Percentiles rank a stretch among this genome's conserved stretches.
These are phyloP conservation scores for Yamadazyma sp. DNA, from an alignment of 1,139 yeast genomes.

Conservation along the genomic window DNA sequence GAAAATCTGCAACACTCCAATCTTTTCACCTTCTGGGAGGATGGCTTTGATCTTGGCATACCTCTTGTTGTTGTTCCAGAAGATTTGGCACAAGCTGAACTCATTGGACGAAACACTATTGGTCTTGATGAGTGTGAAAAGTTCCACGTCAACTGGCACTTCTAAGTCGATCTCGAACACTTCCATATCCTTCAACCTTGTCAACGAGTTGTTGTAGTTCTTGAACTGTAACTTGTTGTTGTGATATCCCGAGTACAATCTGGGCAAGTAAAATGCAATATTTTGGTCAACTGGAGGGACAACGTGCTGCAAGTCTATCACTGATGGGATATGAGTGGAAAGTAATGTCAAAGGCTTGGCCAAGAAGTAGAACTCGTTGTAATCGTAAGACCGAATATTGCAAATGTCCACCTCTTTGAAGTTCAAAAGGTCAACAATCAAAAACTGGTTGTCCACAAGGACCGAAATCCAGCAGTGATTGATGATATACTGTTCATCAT, in stretches of 20 bases:
- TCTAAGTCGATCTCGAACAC: slow-evolving; percentile 74
- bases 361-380: slow-evolving; percentile 68
- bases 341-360: slow-evolving; percentile 73
- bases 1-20: slow-evolving; percentile 76
- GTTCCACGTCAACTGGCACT: slow-evolving; percentile 68
- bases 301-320: slow-evolving; percentile 78
- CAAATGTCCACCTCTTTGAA: slow-evolving; percentile 39
- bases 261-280: slow-evolving; percentile 77
- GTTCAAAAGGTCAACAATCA: slow-evolving; percentile 62
- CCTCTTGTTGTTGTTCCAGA: slow-evolving; percentile 65
- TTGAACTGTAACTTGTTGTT: slow-evolving; percentile 55
- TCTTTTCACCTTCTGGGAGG: slow-evolving; percentile 63
- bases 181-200: slow-evolving; percentile 72
- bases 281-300: slow-evolving; percentile 80
- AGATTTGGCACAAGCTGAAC: slow-evolving; percentile 70
- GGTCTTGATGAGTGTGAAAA: slow-evolving; percentile 55
- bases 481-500: slow-evolving; percentile 53
- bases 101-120: slow-evolving; percentile 52
- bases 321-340: slow-evolving; percentile 83
- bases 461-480: slow-evolving; percentile 93
- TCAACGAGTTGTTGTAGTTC: slow-evolving; percentile 75
- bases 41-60: slow-evolving; percentile 78
- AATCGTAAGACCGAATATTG: slow-evolving; percentile 29
- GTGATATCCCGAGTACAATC: slow-evolving; percentile 81
- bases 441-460: slow-evolving; percentile 70